These are phyloP conservation scores for Phytophthora cryptogea DNA, from an alignment of 352 stramenopile genomes.

Conservation along the genomic window DNA sequence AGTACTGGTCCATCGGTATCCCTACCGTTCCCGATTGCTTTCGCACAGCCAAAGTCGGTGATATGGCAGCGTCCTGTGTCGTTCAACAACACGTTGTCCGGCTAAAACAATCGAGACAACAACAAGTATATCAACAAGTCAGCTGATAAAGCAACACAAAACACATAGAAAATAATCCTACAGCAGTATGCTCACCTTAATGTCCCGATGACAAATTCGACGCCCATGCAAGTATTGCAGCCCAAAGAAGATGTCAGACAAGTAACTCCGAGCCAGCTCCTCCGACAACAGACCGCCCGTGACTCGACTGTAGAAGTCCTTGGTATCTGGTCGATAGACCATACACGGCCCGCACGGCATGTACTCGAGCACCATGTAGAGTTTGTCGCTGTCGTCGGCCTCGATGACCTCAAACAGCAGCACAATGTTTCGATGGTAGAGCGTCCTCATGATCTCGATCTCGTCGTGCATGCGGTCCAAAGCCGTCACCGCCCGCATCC, in stretches of 20 bases:
- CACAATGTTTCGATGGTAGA: slow-evolving; percentile 92
- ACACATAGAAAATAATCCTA: not conserved
- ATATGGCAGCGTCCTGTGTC: slow-evolving; percentile 79
- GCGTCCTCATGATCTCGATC: slow-evolving; percentile 85
- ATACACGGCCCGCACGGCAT: slow-evolving; percentile 86
- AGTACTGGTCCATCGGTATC: slow-evolving; percentile 17
- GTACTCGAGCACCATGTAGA: slow-evolving; percentile 89
- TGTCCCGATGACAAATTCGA: slow-evolving; percentile 86
- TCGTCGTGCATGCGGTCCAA: slow-evolving; percentile 84
- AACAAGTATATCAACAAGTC: slow-evolving; percentile 3
- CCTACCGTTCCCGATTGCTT: slow-evolving; percentile 24
- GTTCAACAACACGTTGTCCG: slow-evolving; percentile 89
- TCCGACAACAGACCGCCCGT: slow-evolving; percentile 63
- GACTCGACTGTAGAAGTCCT: slow-evolving; percentile 70
- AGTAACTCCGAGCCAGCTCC: slow-evolving; percentile 61
- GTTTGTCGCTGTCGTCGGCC: slow-evolving; percentile 70
- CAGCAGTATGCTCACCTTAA: slow-evolving; percentile 64
- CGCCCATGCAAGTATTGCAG: slow-evolving; percentile 80
- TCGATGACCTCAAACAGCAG: slow-evolving; percentile 92
- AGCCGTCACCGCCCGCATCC: slow-evolving; percentile 79
- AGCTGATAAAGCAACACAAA: not conserved
- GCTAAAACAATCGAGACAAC: slow-evolving; percentile 35
- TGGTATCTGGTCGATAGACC: slow-evolving; percentile 67
- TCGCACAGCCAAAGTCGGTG: slow-evolving; percentile 89
- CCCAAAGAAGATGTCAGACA: slow-evolving; percentile 77